Evolutionary conservation across 139 green algal genomes (phyloP).

Genomic region (Picochlorum sp.): DNA sequence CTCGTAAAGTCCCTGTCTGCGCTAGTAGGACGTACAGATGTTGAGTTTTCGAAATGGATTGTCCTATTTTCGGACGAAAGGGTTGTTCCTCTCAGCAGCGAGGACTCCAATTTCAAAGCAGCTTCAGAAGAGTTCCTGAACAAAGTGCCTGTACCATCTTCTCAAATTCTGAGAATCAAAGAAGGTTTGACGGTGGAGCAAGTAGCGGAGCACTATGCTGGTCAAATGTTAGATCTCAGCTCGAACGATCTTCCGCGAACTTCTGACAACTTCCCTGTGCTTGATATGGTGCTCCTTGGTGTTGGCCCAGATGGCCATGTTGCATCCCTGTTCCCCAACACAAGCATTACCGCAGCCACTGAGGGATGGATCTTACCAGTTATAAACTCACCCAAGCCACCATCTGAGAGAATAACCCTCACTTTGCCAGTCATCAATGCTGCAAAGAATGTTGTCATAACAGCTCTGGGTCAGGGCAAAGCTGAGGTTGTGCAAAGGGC

Average conservation of each 20-base stretch:
- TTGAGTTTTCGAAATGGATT: slow-evolving; percentile 65
- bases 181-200: slow-evolving; percentile 35
- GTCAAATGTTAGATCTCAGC: slow-evolving; percentile 44
- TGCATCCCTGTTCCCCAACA: slow-evolving; percentile 95
- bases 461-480: slow-evolving; percentile 48
- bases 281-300: slow-evolving; percentile 89
- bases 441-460: slow-evolving; percentile 37
- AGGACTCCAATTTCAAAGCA: slow-evolving; percentile 70
- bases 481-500: slow-evolving; percentile 75
- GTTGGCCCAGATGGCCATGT: slow-evolving; percentile 96
- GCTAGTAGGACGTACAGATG: slow-evolving; percentile 32
- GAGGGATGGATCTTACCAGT: slow-evolving; percentile 79
- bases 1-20: slow-evolving; percentile 45
- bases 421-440: slow-evolving; percentile 77
- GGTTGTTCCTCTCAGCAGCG: slow-evolving; percentile 55
- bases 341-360: slow-evolving; percentile 30
- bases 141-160: slow-evolving; percentile 49
- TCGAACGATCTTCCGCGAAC: slow-evolving; percentile 42
- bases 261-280: slow-evolving; percentile 44
- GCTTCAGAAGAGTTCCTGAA: slow-evolving; percentile 54
- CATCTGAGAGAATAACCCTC: slow-evolving; percentile 91
- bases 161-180: slow-evolving; percentile 37
- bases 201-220: slow-evolving; percentile 35
- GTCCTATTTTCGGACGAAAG: slow-evolving; percentile 79
- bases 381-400: slow-evolving; percentile 89